Conservation (phyloP, 768 basidiomycete genomes). For the Boletus eberwhitei region DNA sequence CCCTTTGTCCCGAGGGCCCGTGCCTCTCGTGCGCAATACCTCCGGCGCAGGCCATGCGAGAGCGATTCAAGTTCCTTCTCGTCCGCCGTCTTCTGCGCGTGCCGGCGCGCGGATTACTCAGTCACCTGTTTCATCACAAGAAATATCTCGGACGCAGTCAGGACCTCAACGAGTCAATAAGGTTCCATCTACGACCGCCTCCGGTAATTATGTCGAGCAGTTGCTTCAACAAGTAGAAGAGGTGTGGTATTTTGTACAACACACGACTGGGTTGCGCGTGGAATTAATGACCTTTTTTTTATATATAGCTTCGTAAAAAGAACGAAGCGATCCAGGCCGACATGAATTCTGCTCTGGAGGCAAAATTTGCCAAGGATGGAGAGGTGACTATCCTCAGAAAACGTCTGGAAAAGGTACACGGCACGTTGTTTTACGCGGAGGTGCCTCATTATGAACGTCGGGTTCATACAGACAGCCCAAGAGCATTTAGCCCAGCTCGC, state of each 20-base stretch:
- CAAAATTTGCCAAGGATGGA: conserved; percentile 59
- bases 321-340: conserved; percentile 45
- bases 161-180: conserved; percentile 8
- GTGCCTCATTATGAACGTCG: background rate
- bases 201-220: conserved; percentile 10
- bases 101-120: conserved; percentile 1
- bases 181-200: conserved; percentile 1
- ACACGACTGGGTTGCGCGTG: conserved; percentile 8
- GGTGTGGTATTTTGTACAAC: conserved; percentile 34
- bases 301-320: conserved; percentile 46
- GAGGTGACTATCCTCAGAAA: conserved; percentile 67
- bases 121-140: conserved; percentile 22
- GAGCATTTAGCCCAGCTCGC: conserved; percentile 56
- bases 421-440: background rate
- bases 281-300: conserved; percentile 5
- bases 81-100: conserved; percentile 16
- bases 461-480: conserved; percentile 45
- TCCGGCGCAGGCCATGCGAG: conserved; percentile 10
- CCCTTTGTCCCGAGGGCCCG: conserved; percentile 14
- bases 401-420: conserved; percentile 60
- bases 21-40: conserved; percentile 9
- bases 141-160: conserved; percentile 11
- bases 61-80: conserved; percentile 4
- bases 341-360: conserved; percentile 47
- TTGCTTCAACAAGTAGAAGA: conserved; percentile 42